Evolutionary conservation across 2,329 filamentous ascomycete species (phyloP).

Genomic region (Ascochyta koolunga): DNA sequence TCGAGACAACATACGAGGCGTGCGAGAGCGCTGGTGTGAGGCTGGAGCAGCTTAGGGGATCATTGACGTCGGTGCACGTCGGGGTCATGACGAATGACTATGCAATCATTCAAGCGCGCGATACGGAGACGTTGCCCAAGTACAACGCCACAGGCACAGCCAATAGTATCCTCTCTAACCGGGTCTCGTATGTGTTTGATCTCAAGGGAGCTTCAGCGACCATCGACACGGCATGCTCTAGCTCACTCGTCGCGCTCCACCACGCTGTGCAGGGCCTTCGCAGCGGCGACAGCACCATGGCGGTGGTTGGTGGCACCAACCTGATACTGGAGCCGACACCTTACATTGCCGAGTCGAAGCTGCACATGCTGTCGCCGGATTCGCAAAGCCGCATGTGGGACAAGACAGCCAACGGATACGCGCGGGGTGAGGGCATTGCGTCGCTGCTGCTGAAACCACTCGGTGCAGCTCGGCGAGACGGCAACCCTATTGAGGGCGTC

Average conservation of each 20-base stretch:
- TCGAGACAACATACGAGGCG: too few relatives aligned
- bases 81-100: too few relatives aligned
- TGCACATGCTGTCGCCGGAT: neutral
- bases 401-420: conserved; percentile 65
- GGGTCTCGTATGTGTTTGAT: too few relatives aligned
- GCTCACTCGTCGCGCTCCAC: neutral
- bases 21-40: too few relatives aligned
- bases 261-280: neutral
- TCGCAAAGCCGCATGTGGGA: conserved; percentile 47
- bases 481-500: conserved; percentile 36
- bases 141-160: too few relatives aligned
- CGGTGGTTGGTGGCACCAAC: neutral
- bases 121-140: too few relatives aligned
- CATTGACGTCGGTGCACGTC: too few relatives aligned
- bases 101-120: too few relatives aligned
- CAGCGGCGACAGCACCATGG: neutral
- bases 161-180: too few relatives aligned
- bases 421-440: conserved; percentile 64
- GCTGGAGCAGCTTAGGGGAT: too few relatives aligned
- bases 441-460: conserved; percentile 36
- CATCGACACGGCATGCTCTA: neutral
- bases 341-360: neutral
- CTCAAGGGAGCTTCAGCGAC: neutral
- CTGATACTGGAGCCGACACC: neutral
- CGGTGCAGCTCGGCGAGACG: conserved; percentile 22